Evolutionary conservation across 306 rosid species (phyloP).

Genomic region (Urtica urens): DNA sequence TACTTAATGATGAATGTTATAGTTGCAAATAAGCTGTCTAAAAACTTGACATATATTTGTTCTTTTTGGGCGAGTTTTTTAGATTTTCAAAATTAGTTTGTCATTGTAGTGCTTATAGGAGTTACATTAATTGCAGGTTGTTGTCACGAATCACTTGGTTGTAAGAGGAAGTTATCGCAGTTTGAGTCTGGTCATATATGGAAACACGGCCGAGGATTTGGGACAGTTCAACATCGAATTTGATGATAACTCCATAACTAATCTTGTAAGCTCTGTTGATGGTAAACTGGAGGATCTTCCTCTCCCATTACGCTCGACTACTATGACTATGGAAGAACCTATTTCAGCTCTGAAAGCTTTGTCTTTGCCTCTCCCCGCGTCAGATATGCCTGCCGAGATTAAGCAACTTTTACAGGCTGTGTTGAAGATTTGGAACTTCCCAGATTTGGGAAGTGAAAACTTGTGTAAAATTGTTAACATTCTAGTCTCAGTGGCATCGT

Average conservation of each 20-base stretch:
- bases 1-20: too few relatives aligned
- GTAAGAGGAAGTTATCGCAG: constrained; percentile 98
- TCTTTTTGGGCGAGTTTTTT: not conserved
- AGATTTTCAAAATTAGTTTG: not conserved
- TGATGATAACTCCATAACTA: constrained; percentile 76
- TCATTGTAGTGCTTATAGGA: constrained; percentile 8
- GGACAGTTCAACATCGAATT: constrained; percentile 94
- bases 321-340: constrained; percentile 44
- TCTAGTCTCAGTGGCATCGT: constrained; percentile 65
- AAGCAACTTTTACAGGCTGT: constrained; percentile 61
- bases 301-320: constrained; percentile 58
- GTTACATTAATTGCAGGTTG: constrained; percentile 47
- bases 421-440: constrained; percentile 51
- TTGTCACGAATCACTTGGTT: constrained; percentile 89
- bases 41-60: not conserved
- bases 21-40: too few relatives aligned
- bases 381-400: constrained; percentile 59
- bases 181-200: constrained; percentile 85
- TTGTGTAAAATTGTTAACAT: constrained; percentile 50
- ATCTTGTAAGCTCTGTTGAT: constrained; percentile 70
- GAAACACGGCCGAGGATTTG: constrained; percentile 92
- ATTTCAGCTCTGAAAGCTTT: constrained; percentile 45
- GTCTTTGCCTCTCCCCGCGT: constrained; percentile 47
- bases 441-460: constrained; percentile 45
- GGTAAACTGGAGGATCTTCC: constrained; percentile 94